phyloP scores from a whole-genome alignment of 768 basidiomycete genomes.

The Suillus americanus region DNA sequence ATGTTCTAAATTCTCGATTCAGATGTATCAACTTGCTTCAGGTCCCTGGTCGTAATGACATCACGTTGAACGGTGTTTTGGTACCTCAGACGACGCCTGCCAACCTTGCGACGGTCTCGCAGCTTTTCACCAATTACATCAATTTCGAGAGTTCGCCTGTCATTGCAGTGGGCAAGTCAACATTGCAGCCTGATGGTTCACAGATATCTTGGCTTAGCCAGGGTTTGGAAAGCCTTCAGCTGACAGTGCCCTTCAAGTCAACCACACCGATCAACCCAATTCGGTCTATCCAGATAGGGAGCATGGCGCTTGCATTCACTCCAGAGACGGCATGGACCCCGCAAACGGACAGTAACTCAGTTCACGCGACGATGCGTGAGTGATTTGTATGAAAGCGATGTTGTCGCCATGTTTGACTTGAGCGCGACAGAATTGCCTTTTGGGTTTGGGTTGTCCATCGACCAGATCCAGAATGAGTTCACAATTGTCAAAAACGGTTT shows the following conservation, averaged over 20 bases:
- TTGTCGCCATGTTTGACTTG: neutral
- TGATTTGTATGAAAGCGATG: slow-evolving; percentile 1
- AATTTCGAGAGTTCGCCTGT: slow-evolving; percentile 62
- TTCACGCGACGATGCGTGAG: slow-evolving; percentile 58
- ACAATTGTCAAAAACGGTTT: slow-evolving; percentile 54
- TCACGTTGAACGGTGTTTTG: slow-evolving; percentile 58
- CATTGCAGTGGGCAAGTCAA: slow-evolving; percentile 58
- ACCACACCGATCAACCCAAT: slow-evolving; percentile 58
- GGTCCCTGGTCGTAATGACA: slow-evolving; percentile 54
- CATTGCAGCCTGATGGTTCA: slow-evolving; percentile 54
- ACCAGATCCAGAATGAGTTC: slow-evolving; percentile 65
- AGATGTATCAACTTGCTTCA: slow-evolving; percentile 21
- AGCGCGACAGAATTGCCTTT: slow-evolving; percentile 60
- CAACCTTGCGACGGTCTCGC: slow-evolving; percentile 50
- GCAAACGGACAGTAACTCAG: slow-evolving; percentile 52
- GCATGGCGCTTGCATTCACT: slow-evolving; percentile 57
- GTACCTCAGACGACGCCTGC: slow-evolving; percentile 47
- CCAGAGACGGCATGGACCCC: slow-evolving; percentile 57
- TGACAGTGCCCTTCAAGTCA: slow-evolving; percentile 62
- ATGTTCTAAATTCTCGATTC: neutral
- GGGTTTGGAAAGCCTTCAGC: slow-evolving; percentile 55
- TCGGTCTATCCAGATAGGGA: slow-evolving; percentile 59
- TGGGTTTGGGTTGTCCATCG: slow-evolving; percentile 60
- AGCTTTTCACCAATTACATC: slow-evolving; percentile 70
- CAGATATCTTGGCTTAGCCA: slow-evolving; percentile 65